Base-by-base conservation (phyloP, 257 asterid genomes). In the Nicotiana sylvestris region DNA sequence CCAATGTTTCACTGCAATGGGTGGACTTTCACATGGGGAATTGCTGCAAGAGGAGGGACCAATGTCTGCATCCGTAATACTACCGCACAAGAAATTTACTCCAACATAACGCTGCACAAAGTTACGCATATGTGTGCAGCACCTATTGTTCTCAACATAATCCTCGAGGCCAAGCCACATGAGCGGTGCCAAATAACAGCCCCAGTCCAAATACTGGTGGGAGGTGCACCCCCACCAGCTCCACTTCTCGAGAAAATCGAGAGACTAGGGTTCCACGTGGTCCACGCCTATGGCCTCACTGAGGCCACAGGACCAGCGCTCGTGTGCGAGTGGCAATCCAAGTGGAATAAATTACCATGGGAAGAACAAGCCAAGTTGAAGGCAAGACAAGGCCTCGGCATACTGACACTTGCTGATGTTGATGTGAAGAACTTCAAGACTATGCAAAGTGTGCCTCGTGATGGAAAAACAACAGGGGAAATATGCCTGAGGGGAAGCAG, bases 1-100 rank as follows among this genome's bases (percentile, higher is more conserved):
- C 98, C 98, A 0, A 94, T 94, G 97, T 93, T 94, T 88, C 97
- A 94, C 77, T 92, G 96, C 89, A 94, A 94, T 55, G 98, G 98
- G 0, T 93, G 98, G 97, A 94, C 98, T 16, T 93, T 94, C 88
- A 88, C 98, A 0, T 94, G 98, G 98, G 98, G 97, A 0, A 82
- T 92, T 10, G 94, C 97, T 4, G 97, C 97, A 5, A 89, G 97
- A 9, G 98, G 98, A 16, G 98, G 97, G 11, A 92, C 98, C 2
- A 94, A 92, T 66, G 93, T 93, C 57, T 94, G 97, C 88, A 94
- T 94, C 68, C 91, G 98, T 51, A 87, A 77, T 86, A 88, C 94
- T 10, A 68, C 93, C 8, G 93, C 97, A 0, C 74, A 72, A 3
- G 95, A 94, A 77, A 94, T 93, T 86, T 93, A 90, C 86, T 78